Evolutionary conservation across 345 rosid genomes (phyloP), one percentile per base, ranked within the genome.

Genomic region (Carallia pectinifolia): DNA sequence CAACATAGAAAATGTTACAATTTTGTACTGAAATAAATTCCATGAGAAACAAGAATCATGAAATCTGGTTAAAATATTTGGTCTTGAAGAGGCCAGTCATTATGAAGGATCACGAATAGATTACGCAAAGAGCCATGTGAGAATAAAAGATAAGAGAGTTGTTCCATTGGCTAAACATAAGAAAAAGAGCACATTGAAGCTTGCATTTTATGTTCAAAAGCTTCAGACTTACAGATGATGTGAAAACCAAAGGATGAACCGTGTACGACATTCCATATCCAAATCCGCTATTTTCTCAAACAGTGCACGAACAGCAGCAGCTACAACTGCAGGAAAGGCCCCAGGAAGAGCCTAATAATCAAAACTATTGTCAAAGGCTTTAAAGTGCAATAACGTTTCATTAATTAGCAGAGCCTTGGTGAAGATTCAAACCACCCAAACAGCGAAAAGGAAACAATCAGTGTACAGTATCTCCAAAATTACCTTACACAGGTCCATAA

Each of bases 401-500:
- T 34, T 15, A 12, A 8, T 62, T 38, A 62, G 16, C 17, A 53
- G 6, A 55, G 72, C 9, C 9, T 48, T 13, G 61, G n/a, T 23
- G 40, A 27, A 19, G 40, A 29, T 34, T 13, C 29, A 30, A 36
- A 30, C n/a, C 38, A 27, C 50, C 5, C 39, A n/a, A 50, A 8
- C 48, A 36, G 17, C 44, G 13, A 59, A 6, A 58, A 9, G 12
- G n/a, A 53, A 48, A 53, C 12, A 30, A 40, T 58, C 12, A 64
- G 37, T 62, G 52, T 53, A 65, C n/a, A 72, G 60, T 27, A 44
- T 70, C 74, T 73, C 68, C 66, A n/a, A 64, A n/a, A 19, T 54
- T 78, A 95, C 99, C 99, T 95, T 95, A 79, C 99, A 95, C 58
- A 95, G 96, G 81, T 95, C 99, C 91, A 95, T 90, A 67, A 95